Evolutionary conservation across 2,329 filamentous ascomycete species (phyloP).

Genomic region (Hypocrella siamensis): DNA sequence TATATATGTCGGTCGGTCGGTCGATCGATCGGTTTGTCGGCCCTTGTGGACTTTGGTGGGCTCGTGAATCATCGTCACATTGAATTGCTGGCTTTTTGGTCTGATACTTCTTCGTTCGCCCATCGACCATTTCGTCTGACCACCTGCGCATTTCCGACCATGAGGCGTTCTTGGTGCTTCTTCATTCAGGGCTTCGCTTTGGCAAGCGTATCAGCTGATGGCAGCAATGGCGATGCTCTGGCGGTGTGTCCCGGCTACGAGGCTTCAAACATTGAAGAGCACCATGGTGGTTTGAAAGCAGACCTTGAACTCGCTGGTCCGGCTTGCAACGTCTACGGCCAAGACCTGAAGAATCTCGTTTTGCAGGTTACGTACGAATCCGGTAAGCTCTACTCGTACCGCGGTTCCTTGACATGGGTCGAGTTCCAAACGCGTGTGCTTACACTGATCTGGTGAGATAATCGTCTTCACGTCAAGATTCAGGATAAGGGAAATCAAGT

Average conservation of each 20-base stretch:
- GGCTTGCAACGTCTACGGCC: constrained; percentile 61
- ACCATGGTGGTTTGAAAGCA: constrained; percentile 43
- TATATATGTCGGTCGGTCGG: too few species aligned
- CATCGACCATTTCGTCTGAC: too few species aligned
- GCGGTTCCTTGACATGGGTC: background rate
- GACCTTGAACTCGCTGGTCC: constrained; percentile 51
- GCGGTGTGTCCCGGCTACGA: constrained; percentile 47
- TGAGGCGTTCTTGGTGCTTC: too few species aligned
- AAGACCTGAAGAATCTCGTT: constrained; percentile 8
- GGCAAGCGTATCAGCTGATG: background rate
- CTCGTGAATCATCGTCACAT: too few species aligned
- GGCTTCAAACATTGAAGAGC: constrained; percentile 41
- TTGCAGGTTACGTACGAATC: constrained; percentile 17
- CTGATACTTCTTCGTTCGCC: too few species aligned
- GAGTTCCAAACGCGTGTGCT: background rate
- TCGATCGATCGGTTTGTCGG: too few species aligned
- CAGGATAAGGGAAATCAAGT: constrained; percentile 53
- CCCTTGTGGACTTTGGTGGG: too few species aligned
- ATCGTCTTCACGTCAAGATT: constrained; percentile 60
- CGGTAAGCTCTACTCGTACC: constrained; percentile 13
- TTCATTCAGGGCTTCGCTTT: too few species aligned
- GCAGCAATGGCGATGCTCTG: background rate
- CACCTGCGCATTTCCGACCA: too few species aligned
- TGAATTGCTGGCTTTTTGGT: too few species aligned
- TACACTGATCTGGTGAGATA: constrained; percentile 22